Evolutionary conservation across 257 asterid species (phyloP), one percentile per base, ranked within the genome.

Genomic region (Solanum okadae): DNA sequence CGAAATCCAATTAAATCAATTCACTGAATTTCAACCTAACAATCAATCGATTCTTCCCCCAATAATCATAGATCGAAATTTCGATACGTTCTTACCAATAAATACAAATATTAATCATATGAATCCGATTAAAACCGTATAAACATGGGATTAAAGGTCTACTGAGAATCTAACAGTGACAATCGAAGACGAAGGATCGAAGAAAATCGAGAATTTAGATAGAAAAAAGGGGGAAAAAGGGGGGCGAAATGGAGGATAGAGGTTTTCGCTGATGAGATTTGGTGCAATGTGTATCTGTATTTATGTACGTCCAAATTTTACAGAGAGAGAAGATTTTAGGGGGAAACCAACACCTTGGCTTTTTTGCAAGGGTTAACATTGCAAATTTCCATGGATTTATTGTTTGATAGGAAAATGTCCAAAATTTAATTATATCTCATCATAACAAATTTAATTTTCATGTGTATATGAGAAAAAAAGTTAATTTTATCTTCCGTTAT

Each of bases 171-270:
- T 72, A 87, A 88, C 87, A 92, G 92, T 87, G 90, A 87, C 88
- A 73, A 91, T 87, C 29, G 86, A 90, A 91, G 75, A 88, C 87
- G 89, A 72, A 85, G 84, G 92, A 92, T 95, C 95, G 88, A 88
- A 46, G 87, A 87, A 70, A 86, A 75, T 81, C 88, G 93, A 94
- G 95, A 93, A 92, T 91, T 93, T 91, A 89, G 95, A 73, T 65
- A 35, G 87, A 63, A 46, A 83, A 87, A 40, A 79, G 9, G 23
- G 89, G 13, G 14, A 18, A 35, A 27, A 84, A 71, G 27, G 78
- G 56, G 82, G 87, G 56, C 34, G 76, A 77, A 27, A 59, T 75
- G 88, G 70, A 37, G 84, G 89, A 78, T 78, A 35, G 91, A 89
- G 92, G 91, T 88, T 89, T 86, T 86, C 89, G 91, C 73, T 87